phyloP scores from a whole-genome alignment of 2,329 filamentous ascomycete genomes.

The Celoporthe dispersa region DNA sequence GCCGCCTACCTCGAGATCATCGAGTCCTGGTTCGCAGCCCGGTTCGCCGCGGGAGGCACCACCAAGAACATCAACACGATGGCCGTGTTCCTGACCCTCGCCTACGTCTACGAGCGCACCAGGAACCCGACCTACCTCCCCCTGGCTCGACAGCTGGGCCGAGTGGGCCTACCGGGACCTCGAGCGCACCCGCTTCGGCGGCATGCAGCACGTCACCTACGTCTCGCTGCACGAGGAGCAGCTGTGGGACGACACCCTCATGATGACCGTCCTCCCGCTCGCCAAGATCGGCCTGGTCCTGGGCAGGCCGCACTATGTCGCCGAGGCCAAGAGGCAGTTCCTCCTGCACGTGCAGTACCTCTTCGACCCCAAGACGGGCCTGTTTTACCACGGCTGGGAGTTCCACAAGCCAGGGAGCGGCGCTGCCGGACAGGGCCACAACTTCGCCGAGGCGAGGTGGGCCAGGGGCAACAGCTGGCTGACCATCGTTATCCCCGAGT shows the following conservation, averaged over 20 bases:
- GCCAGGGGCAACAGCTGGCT: constrained; percentile 72
- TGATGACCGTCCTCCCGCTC: constrained; percentile 84
- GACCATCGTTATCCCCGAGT: constrained; percentile 82
- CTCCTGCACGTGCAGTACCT: constrained; percentile 79
- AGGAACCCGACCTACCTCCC: constrained; percentile 70
- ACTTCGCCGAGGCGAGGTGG: constrained; percentile 63
- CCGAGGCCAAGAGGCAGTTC: constrained; percentile 79
- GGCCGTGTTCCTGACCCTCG: constrained; percentile 76
- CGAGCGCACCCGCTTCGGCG: constrained; percentile 69
- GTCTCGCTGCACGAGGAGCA: constrained; percentile 72
- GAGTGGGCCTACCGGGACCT: constrained; percentile 84
- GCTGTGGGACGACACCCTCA: constrained; percentile 84
- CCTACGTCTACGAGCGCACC: constrained; percentile 78
- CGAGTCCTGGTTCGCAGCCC: constrained; percentile 72
- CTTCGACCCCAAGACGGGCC: constrained; percentile 70
- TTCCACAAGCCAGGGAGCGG: constrained; percentile 46
- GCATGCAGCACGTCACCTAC: constrained; percentile 80
- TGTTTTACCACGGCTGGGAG: constrained; percentile 85
- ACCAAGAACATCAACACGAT: constrained; percentile 89
- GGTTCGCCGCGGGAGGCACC: constrained; percentile 71
- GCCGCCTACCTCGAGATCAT: constrained; percentile 66
- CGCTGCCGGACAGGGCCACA: constrained; percentile 62
- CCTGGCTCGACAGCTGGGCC: constrained; percentile 80
- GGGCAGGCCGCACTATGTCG: constrained; percentile 71
- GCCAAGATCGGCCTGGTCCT: constrained; percentile 79